Base-by-base conservation (phyloP, 1,284 basidiomycete species). In the Cutaneotrichosporon sp. region DNA sequence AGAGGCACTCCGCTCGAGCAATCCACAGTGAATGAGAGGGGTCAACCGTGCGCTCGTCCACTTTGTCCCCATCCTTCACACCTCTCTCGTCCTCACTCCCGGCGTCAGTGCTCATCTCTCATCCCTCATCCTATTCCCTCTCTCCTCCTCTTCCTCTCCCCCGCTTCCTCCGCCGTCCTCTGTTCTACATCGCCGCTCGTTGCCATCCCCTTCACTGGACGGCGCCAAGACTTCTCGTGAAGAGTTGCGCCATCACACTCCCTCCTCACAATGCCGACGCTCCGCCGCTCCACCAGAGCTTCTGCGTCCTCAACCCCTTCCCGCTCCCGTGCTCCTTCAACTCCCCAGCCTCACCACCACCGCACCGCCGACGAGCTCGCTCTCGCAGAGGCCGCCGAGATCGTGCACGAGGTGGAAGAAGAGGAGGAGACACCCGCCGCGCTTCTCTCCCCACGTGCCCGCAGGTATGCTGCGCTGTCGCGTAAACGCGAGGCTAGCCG, bases 321-420 rank as follows among this genome's bases (percentile, higher is more conserved):
- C 27, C 51, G 16, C 20, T 22, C 10, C 18, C 34, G 31, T 38
- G n/a, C 38, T 25, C 56, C 47, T 24, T 56, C 58, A 14, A 36
- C 63, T 14, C 58, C 60, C n/a, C 63, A 58, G 34, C 51, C 42
- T 34, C 24, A 34, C 36, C 72, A 74, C 55, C 72, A 72, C 58
- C 61, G 63, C 34, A 68, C 69, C 9, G 66, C 74, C 8, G 73
- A 76, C 57, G 69, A 74, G 55, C 66, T 70, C 14, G 69, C 72
- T 13, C 24, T 67, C 8, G 63, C 66, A 45, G 76, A 73, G 54
- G 74, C 74, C 4, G 67, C 64, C 1, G 55, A 68, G 4, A 45
- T 72, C 22, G 56, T 67, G 6, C 58, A 50, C 13, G 57, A 59
- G 20, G 50, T 53, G 13, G 63, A 67, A 22, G 65, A 64, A 13